These are phyloP conservation scores for Ceriops zippeliana DNA, from an alignment of 345 rosid genomes.

Conservation along the genomic window DNA sequence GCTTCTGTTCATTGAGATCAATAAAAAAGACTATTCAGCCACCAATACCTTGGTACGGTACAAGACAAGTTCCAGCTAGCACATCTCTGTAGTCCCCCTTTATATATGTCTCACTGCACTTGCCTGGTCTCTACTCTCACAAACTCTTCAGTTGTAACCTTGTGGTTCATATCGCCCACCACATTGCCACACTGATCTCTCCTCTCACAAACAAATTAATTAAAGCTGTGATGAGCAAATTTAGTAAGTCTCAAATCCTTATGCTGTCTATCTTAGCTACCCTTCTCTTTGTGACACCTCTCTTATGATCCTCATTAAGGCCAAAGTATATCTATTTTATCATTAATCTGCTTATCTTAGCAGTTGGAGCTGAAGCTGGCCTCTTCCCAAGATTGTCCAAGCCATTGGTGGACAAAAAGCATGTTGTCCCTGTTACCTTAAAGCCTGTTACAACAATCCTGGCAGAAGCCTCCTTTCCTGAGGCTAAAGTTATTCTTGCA, in stretches of 20 bases:
- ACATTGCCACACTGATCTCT: neutral
- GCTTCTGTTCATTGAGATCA: too few species aligned
- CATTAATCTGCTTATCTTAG: slow-evolving; percentile 53
- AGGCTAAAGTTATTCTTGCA: too few species aligned
- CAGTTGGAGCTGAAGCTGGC: slow-evolving; percentile 18
- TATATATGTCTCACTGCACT: slow-evolving; percentile 15
- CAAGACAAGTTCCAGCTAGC: too few species aligned
- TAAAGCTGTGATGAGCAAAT: slow-evolving; percentile 34
- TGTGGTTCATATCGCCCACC: neutral
- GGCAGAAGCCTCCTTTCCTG: too few species aligned
- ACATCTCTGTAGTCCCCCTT: neutral
- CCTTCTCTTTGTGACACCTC: slow-evolving; percentile 41
- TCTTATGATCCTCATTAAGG: too few species aligned
- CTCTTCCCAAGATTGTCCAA: too few species aligned
- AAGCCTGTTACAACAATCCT: too few species aligned
- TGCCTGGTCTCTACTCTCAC: slow-evolving; percentile 20
- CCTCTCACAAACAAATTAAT: neutral
- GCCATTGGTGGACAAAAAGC: too few species aligned
- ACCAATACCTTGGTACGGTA: too few species aligned
- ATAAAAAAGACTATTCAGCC: too few species aligned
- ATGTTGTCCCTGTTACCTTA: too few species aligned
- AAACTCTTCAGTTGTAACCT: neutral
- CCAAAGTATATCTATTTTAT: slow-evolving; percentile 53
- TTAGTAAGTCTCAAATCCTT: slow-evolving; percentile 25
- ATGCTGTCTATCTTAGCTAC: slow-evolving; percentile 32